These are phyloP conservation scores for Hansenula sp. DNA, from an alignment of 1,139 yeast genomes.

Conservation along the genomic window DNA sequence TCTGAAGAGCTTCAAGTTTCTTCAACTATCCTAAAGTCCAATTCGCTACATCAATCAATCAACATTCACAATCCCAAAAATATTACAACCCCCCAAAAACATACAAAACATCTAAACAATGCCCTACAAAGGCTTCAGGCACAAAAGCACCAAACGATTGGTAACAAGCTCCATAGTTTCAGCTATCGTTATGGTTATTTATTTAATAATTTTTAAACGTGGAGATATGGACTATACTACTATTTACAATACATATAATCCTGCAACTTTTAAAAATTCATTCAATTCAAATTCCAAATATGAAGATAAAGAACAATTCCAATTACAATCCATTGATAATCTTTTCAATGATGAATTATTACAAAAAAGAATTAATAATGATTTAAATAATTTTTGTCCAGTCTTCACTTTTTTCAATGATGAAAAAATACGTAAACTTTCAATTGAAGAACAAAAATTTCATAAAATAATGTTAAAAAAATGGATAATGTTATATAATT, in stretches of 20 bases:
- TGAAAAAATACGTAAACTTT: constrained; percentile 9
- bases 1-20: no score
- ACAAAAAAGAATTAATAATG: constrained; percentile 3
- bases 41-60: no score
- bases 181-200: background rate
- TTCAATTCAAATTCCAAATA: background rate
- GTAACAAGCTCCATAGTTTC: background rate
- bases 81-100: no score
- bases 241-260: constrained; percentile 1
- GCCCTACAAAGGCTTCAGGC: no score
- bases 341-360: constrained; percentile 2
- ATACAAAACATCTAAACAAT: no score
- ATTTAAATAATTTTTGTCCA: constrained; percentile 5
- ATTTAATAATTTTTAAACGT: no score
- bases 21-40: no score
- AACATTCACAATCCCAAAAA: no score
- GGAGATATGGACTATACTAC: background rate
- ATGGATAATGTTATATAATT: constrained; percentile 14
- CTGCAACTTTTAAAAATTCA: background rate
- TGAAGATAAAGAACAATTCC: background rate
- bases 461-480: constrained; percentile 12
- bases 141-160: no score
- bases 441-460: constrained; percentile 14
- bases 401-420: constrained; percentile 19
- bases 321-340: background rate